Conservation (phyloP, 1,139 yeast genomes). For the Taiozyma sp. region DNA sequence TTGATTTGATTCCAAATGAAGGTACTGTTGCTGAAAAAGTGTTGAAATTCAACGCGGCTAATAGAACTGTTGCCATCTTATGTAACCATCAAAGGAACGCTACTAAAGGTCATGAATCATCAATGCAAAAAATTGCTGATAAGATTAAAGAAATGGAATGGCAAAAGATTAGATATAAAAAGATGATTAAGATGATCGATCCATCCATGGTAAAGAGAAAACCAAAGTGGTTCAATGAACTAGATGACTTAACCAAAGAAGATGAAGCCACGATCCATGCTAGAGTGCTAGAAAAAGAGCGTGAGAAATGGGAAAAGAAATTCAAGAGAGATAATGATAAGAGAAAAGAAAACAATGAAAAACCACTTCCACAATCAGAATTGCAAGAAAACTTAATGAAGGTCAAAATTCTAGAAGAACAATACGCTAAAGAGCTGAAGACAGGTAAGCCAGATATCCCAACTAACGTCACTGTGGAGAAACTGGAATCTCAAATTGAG, state of each 20-base stretch:
- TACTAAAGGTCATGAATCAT: constrained; percentile 74
- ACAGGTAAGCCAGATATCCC: constrained; percentile 56
- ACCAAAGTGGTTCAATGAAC: constrained; percentile 58
- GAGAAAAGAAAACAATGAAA: constrained; percentile 51
- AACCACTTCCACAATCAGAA: constrained; percentile 48
- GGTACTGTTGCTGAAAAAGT: constrained; percentile 89
- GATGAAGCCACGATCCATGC: constrained; percentile 58
- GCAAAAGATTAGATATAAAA: constrained; percentile 75
- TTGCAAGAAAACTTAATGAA: constrained; percentile 55
- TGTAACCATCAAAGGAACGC: constrained; percentile 98
- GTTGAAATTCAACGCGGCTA: constrained; percentile 88
- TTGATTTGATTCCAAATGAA: constrained; percentile 74
- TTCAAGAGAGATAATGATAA: constrained; percentile 78
- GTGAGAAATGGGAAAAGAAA: constrained; percentile 58
- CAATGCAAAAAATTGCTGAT: constrained; percentile 76
- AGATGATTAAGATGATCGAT: constrained; percentile 66
- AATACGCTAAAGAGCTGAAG: constrained; percentile 55
- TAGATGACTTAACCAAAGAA: constrained; percentile 65
- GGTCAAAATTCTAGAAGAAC: constrained; percentile 50
- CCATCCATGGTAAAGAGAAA: constrained; percentile 48
- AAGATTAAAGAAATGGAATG: constrained; percentile 75
- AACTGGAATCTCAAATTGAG: constrained; percentile 68
- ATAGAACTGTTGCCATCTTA: constrained; percentile 88
- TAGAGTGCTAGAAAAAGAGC: constrained; percentile 50
- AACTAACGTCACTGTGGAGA: constrained; percentile 54